A percentile compares a stretch with the other conserved stretches of the same genome.
phyloP scores from a whole-genome alignment of 202 grass and related monocot genomes.

The Bolboschoenoplectus hybrid region DNA sequence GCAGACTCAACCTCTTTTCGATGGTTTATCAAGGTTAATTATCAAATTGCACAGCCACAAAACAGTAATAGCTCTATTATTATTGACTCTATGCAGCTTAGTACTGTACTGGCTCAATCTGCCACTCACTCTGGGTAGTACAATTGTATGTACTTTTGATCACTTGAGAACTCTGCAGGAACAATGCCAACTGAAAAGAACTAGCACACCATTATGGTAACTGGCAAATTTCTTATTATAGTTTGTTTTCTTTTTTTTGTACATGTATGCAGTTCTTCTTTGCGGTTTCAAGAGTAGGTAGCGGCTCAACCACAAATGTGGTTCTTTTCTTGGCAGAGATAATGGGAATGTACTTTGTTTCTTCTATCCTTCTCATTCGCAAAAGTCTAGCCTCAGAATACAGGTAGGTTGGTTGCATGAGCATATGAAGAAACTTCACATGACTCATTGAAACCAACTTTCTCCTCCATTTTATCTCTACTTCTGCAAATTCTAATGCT shows the following conservation, averaged over 20 bases:
- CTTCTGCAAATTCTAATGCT: slow-evolving; percentile 23
- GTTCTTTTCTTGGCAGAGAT: slow-evolving; percentile 98
- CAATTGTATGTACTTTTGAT: not conserved
- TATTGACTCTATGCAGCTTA: slow-evolving; percentile 14
- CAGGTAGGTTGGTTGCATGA: slow-evolving; percentile 47
- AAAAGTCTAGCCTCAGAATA: slow-evolving; percentile 98
- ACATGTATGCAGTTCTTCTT: slow-evolving; percentile 86
- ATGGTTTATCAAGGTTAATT: slow-evolving; percentile 4
- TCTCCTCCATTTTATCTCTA: slow-evolving; percentile 8
- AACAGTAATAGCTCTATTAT: not conserved
- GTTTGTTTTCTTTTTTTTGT: not conserved
- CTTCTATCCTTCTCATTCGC: slow-evolving; percentile 97
- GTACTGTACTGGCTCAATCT: not conserved
- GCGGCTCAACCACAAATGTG: slow-evolving; percentile 90
- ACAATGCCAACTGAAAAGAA: not conserved
- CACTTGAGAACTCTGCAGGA: not conserved
- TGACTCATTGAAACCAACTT: too few species aligned
- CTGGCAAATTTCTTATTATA: not conserved
- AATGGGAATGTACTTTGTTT: slow-evolving; percentile 99
- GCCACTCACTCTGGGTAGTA: not conserved
- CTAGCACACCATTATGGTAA: not conserved
- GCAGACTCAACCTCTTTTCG: not conserved
- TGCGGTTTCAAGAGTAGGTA: slow-evolving; percentile 96
- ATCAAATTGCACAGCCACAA: not conserved
- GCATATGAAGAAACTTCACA: too few species aligned